Evolutionary conservation across 495 filamentous ascomycete genomes (phyloP).

Genomic region (Ascodesmis nigricans): DNA sequence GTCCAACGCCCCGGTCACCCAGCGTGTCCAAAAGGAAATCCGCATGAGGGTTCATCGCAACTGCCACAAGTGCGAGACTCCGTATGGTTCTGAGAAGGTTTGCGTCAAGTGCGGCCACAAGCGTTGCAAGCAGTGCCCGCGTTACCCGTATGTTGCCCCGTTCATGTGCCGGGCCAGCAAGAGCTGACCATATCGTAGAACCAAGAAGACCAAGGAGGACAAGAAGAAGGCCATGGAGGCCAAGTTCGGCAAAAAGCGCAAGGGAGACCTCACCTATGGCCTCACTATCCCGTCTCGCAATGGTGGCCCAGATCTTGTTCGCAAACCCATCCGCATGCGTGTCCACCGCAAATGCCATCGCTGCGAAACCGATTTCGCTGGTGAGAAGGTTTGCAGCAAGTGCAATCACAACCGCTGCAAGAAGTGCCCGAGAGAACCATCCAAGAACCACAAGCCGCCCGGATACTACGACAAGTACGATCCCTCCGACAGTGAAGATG

Average conservation of each 20-base stretch:
- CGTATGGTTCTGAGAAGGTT: constrained; percentile 45
- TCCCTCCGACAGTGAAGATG: constrained; percentile 13
- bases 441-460: constrained; percentile 20
- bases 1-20: constrained; percentile 10
- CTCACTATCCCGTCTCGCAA: constrained; percentile 41
- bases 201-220: constrained; percentile 27
- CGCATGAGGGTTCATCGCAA: constrained; percentile 74
- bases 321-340: constrained; percentile 42
- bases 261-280: constrained; percentile 21
- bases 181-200: constrained; percentile 9
- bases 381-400: constrained; percentile 39
- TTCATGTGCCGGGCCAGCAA: background rate
- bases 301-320: constrained; percentile 47
- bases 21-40: constrained; percentile 66
- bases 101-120: constrained; percentile 54
- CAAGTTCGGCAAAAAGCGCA: constrained; percentile 20
- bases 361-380: constrained; percentile 42
- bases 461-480: constrained; percentile 20
- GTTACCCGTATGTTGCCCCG: constrained; percentile 31
- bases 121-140: constrained; percentile 58
- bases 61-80: constrained; percentile 56
- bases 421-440: constrained; percentile 58
- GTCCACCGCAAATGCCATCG: constrained; percentile 57
- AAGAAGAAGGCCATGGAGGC: constrained; percentile 20
- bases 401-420: constrained; percentile 64